These are phyloP conservation scores for Capsicum pubescens DNA, from an alignment of 257 asterid species.

Conservation along the genomic window DNA sequence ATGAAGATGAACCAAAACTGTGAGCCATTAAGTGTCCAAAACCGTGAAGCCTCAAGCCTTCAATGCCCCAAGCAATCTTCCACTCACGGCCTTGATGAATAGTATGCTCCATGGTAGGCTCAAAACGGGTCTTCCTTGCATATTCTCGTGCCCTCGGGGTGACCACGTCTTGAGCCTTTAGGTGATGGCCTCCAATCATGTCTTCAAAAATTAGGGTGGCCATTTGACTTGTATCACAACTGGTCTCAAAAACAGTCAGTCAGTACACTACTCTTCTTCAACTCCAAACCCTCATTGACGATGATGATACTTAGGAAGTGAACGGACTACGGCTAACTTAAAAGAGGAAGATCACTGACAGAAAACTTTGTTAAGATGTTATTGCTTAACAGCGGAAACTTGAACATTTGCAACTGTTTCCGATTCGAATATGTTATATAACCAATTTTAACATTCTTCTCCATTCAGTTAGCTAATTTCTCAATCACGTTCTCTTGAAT, in stretches of 20 bases:
- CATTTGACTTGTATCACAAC: not conserved
- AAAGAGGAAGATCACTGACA: not conserved
- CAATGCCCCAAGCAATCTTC: too few relatives aligned
- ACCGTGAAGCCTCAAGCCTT: too few relatives aligned
- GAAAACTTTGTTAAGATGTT: conserved; percentile 1
- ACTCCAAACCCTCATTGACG: not conserved
- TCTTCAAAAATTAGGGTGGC: too few relatives aligned
- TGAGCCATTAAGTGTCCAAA: too few relatives aligned
- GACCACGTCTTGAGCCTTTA: too few relatives aligned
- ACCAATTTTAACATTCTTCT: not conserved
- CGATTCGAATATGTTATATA: not conserved
- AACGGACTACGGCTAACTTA: not conserved
- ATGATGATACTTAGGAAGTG: not conserved
- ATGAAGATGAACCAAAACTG: too few relatives aligned
- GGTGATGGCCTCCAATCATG: too few relatives aligned
- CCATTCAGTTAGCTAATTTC: conserved; percentile 12
- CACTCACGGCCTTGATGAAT: too few relatives aligned
- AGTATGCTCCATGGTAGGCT: too few relatives aligned
- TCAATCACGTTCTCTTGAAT: conserved; percentile 1
- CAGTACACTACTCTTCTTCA: not conserved
- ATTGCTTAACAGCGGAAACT: not conserved
- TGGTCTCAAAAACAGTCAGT: not conserved
- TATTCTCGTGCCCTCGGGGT: too few relatives aligned
- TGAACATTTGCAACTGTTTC: not conserved
- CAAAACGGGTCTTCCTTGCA: too few relatives aligned